Percentiles rank a stretch among this genome's conserved stretches.
These are phyloP conservation scores for Apiotrichum sp. DNA, from an alignment of 1,284 basidiomycete genomes.

Conservation along the genomic window DNA sequence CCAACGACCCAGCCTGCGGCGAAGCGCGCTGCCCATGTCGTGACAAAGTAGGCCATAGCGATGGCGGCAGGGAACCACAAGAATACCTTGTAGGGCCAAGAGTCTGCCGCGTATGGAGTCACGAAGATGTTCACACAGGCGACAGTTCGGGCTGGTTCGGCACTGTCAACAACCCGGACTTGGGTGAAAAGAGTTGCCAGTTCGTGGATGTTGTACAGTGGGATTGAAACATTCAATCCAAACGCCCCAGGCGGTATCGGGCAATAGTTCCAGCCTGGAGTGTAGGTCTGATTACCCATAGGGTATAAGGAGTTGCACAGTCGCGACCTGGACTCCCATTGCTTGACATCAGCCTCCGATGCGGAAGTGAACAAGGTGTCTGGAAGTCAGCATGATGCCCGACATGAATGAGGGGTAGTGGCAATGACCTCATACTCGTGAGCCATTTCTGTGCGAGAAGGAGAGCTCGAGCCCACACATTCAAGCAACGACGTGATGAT, in stretches of 20 bases:
- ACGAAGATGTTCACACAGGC: constrained; percentile 73
- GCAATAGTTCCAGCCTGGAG: constrained; percentile 58
- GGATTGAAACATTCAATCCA: constrained; percentile 70
- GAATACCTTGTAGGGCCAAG: constrained; percentile 66
- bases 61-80: constrained; percentile 76
- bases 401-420: too few species aligned
- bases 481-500: not conserved
- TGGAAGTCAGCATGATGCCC: constrained; percentile 28
- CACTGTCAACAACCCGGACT: constrained; percentile 80
- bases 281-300: constrained; percentile 53
- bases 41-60: constrained; percentile 70
- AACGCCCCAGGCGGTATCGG: constrained; percentile 68
- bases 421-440: too few species aligned
- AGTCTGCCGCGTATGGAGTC: constrained; percentile 63
- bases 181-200: constrained; percentile 78
- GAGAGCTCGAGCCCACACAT: too few species aligned
- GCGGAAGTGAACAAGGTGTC: constrained; percentile 81
- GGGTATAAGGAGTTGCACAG: constrained; percentile 66
- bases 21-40: constrained; percentile 71
- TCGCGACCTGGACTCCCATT: constrained; percentile 63
- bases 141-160: constrained; percentile 59
- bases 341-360: constrained; percentile 67
- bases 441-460: too few species aligned
- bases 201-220: constrained; percentile 62
- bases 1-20: constrained; percentile 65